Percentiles rank a stretch among this genome's conserved stretches.
These are phyloP conservation scores for Diospyros kaki DNA, from an alignment of 148 eudicot genomes.

Conservation along the genomic window DNA sequence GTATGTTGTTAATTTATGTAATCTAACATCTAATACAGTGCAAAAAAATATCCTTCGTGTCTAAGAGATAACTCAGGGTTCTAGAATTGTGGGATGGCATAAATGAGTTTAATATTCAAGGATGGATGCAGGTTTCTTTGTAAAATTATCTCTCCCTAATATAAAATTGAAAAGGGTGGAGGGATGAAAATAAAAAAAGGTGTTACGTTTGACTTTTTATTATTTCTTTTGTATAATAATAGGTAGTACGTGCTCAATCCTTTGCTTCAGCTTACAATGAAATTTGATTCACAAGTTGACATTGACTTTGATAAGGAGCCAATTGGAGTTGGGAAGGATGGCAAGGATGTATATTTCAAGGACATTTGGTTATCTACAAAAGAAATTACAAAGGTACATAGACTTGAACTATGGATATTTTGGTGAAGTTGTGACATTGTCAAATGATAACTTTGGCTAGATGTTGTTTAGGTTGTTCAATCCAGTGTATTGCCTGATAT, in stretches of 20 bases:
- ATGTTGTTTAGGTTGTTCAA: constrained; percentile 15
- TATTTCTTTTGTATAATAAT: not conserved
- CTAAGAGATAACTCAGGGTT: too few species aligned
- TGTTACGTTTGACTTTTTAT: too few species aligned
- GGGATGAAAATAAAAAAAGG: too few species aligned
- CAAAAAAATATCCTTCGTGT: too few species aligned
- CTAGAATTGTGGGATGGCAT: too few species aligned
- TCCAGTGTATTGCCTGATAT: constrained; percentile 17
- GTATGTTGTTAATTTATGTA: too few species aligned
- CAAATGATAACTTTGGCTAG: not conserved
- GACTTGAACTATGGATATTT: not conserved
- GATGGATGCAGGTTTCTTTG: too few species aligned
- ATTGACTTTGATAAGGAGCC: constrained; percentile 30
- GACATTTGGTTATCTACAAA: constrained; percentile 26
- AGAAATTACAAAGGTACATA: constrained; percentile 25
- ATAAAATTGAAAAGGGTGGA: too few species aligned
- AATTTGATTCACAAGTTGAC: constrained; percentile 14
- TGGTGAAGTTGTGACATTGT: not conserved
- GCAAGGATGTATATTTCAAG: constrained; percentile 26
- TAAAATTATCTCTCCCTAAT: too few species aligned
- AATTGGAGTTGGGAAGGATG: constrained; percentile 26
- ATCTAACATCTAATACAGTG: too few species aligned
- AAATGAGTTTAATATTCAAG: too few species aligned
- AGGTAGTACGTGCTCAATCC: not conserved
- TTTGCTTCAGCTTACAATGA: not conserved